These are phyloP conservation scores for Suhomyces yuchorum DNA, from an alignment of 1,139 yeast genomes.

Conservation along the genomic window DNA sequence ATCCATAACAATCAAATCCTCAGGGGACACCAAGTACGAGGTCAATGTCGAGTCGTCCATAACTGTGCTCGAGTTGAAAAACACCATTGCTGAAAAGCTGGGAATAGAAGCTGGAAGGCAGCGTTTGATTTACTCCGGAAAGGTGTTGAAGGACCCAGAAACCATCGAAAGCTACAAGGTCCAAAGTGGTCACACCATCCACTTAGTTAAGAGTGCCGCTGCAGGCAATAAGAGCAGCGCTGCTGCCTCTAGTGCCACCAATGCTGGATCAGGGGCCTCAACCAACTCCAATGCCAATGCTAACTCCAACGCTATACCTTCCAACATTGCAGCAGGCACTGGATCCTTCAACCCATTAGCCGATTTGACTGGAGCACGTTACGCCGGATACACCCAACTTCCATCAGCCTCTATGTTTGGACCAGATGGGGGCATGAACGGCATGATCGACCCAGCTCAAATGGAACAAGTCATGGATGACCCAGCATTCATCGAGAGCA, in stretches of 20 bases:
- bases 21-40: constrained; percentile 81
- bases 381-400: constrained; percentile 87
- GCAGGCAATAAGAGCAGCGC: constrained; percentile 23
- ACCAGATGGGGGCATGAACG: constrained; percentile 79
- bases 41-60: constrained; percentile 54
- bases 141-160: constrained; percentile 84
- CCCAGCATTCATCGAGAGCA: constrained; percentile 78
- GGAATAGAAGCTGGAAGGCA: constrained; percentile 76
- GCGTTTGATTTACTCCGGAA: constrained; percentile 89
- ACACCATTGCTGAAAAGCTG: constrained; percentile 57
- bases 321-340: constrained; percentile 82
- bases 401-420: constrained; percentile 92
- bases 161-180: constrained; percentile 75
- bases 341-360: constrained; percentile 90
- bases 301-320: constrained; percentile 49
- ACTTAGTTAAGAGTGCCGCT: constrained; percentile 73
- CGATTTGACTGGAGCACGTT: constrained; percentile 91
- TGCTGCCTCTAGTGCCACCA: constrained; percentile 16
- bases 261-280: constrained; percentile 17
- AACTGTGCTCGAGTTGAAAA: constrained; percentile 71
- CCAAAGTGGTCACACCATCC: constrained; percentile 84
- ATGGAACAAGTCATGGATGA: constrained; percentile 72
- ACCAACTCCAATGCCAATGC: constrained; percentile 11
- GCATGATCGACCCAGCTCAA: constrained; percentile 74
- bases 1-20: constrained; percentile 47